phyloP scores from a whole-genome alignment of 768 basidiomycete species.

The Boletus sensibilis region DNA sequence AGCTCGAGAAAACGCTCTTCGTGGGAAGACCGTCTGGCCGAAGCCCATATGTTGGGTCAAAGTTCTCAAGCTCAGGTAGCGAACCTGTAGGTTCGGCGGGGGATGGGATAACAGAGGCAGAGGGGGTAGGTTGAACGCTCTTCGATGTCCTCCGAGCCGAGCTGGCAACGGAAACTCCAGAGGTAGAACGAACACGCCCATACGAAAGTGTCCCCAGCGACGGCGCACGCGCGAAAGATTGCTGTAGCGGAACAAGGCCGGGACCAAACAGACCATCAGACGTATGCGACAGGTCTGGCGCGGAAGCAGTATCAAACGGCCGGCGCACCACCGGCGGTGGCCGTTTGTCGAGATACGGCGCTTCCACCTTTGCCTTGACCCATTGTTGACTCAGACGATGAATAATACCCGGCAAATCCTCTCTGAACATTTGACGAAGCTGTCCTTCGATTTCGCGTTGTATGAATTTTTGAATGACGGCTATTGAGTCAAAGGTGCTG shows the following conservation, averaged over 20 bases:
- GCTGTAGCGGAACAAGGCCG: constrained; percentile 18
- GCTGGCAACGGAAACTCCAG: constrained; percentile 42
- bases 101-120: constrained; percentile 22
- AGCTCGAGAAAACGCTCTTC: constrained; percentile 78
- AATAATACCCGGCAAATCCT: constrained; percentile 95
- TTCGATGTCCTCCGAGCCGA: constrained; percentile 27
- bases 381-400: constrained; percentile 94
- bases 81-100: constrained; percentile 27
- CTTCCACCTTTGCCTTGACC: constrained; percentile 91
- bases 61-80: constrained; percentile 66
- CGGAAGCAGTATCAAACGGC: constrained; percentile 40
- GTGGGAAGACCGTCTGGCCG: constrained; percentile 88
- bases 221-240: constrained; percentile 26
- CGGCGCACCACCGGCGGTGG: constrained; percentile 37
- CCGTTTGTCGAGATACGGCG: constrained; percentile 74
- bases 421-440: constrained; percentile 95
- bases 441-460: constrained; percentile 97
- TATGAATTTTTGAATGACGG: constrained; percentile 96
- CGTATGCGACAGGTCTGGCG: constrained; percentile 38
- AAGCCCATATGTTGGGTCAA: constrained; percentile 94
- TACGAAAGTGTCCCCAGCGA: constrained; percentile 19
- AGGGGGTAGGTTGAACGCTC: constrained; percentile 18
- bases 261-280: constrained; percentile 15
- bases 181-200: constrained; percentile 38
- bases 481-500: constrained; percentile 96